These are phyloP conservation scores for Rhexocercosporidium sp. DNA, from an alignment of 2,329 filamentous ascomycete genomes.

Conservation along the genomic window DNA sequence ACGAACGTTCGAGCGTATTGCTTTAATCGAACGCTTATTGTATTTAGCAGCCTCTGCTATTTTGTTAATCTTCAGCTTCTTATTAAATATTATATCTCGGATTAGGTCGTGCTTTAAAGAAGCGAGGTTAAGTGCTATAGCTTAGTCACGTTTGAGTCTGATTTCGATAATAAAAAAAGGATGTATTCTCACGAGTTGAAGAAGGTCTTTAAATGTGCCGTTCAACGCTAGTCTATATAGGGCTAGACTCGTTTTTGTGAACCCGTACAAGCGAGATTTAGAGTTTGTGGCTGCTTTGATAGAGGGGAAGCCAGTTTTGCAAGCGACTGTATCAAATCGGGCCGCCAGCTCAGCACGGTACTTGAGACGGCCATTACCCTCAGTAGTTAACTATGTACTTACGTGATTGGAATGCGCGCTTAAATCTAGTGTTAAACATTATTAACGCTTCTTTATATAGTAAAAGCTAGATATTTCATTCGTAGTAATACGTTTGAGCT, in stretches of 20 bases:
- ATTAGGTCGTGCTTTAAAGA: background rate
- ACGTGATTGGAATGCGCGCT: background rate
- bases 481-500: background rate
- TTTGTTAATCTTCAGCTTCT: background rate
- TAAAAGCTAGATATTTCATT: background rate
- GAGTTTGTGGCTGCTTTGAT: background rate
- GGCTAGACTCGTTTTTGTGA: background rate
- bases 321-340: background rate
- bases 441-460: background rate
- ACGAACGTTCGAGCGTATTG: constrained; percentile 29
- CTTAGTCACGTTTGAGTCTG: background rate
- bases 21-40: constrained; percentile 22
- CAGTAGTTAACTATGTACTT: background rate
- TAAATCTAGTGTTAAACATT: background rate
- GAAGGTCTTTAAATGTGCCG: background rate
- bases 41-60: constrained; percentile 22
- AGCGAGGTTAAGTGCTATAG: background rate
- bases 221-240: background rate
- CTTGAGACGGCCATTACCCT: background rate
- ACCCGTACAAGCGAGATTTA: background rate
- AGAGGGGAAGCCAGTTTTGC: background rate
- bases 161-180: background rate
- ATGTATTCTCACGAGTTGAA: background rate
- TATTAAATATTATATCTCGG: constrained; percentile 2
- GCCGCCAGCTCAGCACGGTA: background rate